Conservation (phyloP, 2,329 filamentous ascomycete species). For the Neopestalotiopsis sp. region DNA sequence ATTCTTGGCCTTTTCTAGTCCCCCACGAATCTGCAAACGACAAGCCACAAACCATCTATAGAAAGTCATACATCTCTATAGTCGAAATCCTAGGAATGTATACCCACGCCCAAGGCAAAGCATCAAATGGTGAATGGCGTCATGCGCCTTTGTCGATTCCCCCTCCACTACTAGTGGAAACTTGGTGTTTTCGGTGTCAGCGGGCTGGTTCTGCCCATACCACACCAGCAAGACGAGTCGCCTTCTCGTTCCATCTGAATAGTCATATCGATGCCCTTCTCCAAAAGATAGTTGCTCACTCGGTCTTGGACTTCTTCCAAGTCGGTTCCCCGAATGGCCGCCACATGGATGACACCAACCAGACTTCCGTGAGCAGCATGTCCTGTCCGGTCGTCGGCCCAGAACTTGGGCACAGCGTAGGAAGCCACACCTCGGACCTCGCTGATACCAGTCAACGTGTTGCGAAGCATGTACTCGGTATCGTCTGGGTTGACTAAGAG, state of each 20-base stretch:
- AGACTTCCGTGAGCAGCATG: slow-evolving; percentile 58
- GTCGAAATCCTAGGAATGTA: neutral
- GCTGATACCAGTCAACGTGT: slow-evolving; percentile 82
- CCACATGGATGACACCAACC: slow-evolving; percentile 85
- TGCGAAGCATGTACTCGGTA: slow-evolving; percentile 86
- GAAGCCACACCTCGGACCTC: slow-evolving; percentile 83
- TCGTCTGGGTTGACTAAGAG: slow-evolving; percentile 85
- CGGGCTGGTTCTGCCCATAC: slow-evolving; percentile 43
- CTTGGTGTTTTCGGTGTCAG: slow-evolving; percentile 33
- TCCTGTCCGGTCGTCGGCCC: slow-evolving; percentile 75
- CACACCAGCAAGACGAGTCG: slow-evolving; percentile 70
- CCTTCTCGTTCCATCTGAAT: slow-evolving; percentile 89
- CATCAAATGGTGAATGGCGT: neutral
- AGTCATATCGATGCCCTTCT: slow-evolving; percentile 78
- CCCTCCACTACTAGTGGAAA: slow-evolving; percentile 16
- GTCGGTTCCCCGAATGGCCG: slow-evolving; percentile 74
- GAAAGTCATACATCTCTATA: neutral
- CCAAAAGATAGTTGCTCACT: slow-evolving; percentile 73
- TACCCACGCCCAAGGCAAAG: neutral
- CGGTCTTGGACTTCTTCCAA: slow-evolving; percentile 83
- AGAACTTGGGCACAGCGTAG: slow-evolving; percentile 89
- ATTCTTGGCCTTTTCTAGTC: neutral
- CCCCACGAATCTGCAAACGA: neutral
- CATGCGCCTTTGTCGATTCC: neutral
- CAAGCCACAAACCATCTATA: neutral